A percentile compares a stretch with the other conserved stretches of the same genome.
Conservation (phyloP, 306 rosid species). For the Acmispon strigosus region DNA sequence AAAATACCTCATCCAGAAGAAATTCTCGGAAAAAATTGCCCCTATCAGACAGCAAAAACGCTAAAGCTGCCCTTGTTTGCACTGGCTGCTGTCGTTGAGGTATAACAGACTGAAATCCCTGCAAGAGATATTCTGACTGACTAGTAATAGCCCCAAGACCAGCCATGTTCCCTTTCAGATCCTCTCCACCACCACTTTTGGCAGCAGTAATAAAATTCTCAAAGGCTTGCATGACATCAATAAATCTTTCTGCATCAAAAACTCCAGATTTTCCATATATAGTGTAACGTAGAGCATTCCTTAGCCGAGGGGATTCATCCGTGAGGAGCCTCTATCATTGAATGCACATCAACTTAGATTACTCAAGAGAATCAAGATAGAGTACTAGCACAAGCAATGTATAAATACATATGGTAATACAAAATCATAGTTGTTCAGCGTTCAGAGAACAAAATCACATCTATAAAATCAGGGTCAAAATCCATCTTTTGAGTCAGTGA, state of each 20-base stretch:
- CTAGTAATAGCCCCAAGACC: conserved; percentile 62
- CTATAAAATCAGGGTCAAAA: conserved; percentile 1
- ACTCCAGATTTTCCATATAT: conserved; percentile 94
- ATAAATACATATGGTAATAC: background rate
- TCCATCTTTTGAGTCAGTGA: background rate
- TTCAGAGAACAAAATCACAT: background rate
- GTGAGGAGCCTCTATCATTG: conserved; percentile 83
- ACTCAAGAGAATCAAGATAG: background rate
- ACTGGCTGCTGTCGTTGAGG: conserved; percentile 53
- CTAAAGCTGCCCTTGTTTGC: conserved; percentile 91
- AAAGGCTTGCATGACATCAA: conserved; percentile 99
- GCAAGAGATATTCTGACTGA: conserved; percentile 40
- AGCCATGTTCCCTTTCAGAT: conserved; percentile 80
- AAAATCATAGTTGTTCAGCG: conserved; percentile 5
- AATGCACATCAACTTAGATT: conserved; percentile 19
- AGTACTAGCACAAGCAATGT: background rate
- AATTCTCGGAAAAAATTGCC: conserved; percentile 94
- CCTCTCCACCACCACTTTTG: conserved; percentile 97
- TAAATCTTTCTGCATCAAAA: conserved; percentile 95
- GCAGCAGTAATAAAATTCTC: conserved; percentile 95
- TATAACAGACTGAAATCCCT: conserved; percentile 37
- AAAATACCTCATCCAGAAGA: conserved; percentile 91
- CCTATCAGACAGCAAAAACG: conserved; percentile 78
- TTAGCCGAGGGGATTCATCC: conserved; percentile 90
- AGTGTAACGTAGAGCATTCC: conserved; percentile 86